These are phyloP conservation scores for Cordyceps javanica DNA, from an alignment of 2,329 filamentous ascomycete genomes.

Conservation along the genomic window DNA sequence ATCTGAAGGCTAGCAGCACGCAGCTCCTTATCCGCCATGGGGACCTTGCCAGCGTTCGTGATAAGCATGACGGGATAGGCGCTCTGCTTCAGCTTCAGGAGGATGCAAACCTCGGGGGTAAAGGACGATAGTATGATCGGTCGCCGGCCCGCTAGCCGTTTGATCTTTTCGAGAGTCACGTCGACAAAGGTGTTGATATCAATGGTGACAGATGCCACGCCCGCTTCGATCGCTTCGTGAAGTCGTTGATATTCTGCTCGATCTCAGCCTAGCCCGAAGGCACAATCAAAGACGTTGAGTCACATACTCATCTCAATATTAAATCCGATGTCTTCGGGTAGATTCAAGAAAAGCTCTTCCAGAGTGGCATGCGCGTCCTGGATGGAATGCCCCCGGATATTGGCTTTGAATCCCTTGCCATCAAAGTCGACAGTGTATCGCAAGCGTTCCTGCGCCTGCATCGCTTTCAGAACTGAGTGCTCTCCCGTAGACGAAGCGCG, in stretches of 20 bases:
- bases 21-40: conserved; percentile 25
- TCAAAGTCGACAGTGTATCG: conserved; percentile 33
- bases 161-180: conserved; percentile 26
- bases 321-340: conserved; percentile 31
- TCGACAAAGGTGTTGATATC: conserved; percentile 35
- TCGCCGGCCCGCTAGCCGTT: conserved; percentile 19
- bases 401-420: conserved; percentile 33
- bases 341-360: conserved; percentile 28
- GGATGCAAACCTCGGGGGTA: conserved; percentile 29
- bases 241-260: conserved; percentile 33
- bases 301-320: conserved; percentile 34
- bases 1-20: conserved; percentile 30
- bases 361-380: conserved; percentile 32
- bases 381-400: conserved; percentile 33
- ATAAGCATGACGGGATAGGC: conserved; percentile 28
- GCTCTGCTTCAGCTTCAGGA: conserved; percentile 26
- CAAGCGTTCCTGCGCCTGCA: conserved; percentile 25
- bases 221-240: conserved; percentile 29
- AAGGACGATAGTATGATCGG: conserved; percentile 31
- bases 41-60: conserved; percentile 25
- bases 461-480: conserved; percentile 17
- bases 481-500: conserved; percentile 19
- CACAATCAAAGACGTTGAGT: too few relatives aligned
- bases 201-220: conserved; percentile 28
- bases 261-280: neutral